A percentile compares a stretch with the other conserved stretches of the same genome.
Conservation (phyloP, 192 early-diverging fungal genomes). For the Backusella psychrophila region DNA sequence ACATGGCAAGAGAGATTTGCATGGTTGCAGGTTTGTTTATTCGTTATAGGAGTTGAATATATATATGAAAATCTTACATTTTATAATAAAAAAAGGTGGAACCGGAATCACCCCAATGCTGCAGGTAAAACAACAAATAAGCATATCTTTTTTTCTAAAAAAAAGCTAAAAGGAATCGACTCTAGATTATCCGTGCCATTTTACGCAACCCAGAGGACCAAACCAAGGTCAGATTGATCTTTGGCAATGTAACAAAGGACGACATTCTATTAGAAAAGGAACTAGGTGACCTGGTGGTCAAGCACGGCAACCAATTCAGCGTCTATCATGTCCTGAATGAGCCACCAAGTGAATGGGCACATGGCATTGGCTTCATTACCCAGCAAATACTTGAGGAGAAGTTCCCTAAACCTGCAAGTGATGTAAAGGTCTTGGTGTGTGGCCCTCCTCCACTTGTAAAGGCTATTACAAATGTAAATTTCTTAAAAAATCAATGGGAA, state of each 20-base stretch:
- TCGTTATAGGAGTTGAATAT: neutral
- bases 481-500: neutral
- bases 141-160: too few relatives aligned
- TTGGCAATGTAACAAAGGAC: conserved; percentile 64
- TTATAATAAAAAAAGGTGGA: conserved; percentile 46
- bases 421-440: conserved; percentile 49
- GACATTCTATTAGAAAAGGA: conserved; percentile 67
- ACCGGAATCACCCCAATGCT: conserved; percentile 72
- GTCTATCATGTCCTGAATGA: conserved; percentile 69
- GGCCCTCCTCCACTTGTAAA: conserved; percentile 70
- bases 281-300: conserved; percentile 51
- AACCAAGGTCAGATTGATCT: conserved; percentile 71
- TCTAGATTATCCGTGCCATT: conserved; percentile 57
- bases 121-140: conserved; percentile 12
- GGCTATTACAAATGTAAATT: conserved; percentile 43
- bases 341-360: conserved; percentile 63
- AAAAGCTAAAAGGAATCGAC: neutral
- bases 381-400: conserved; percentile 65
- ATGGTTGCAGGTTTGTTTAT: conserved; percentile 57
- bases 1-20: conserved; percentile 59
- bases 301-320: conserved; percentile 60
- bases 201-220: conserved; percentile 56
- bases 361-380: conserved; percentile 72
- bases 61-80: neutral
- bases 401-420: conserved; percentile 57